A percentile compares a stretch with the other conserved stretches of the same genome.
phyloP scores from a whole-genome alignment of 2,329 filamentous ascomycete species.

The Fusarium humuli region DNA sequence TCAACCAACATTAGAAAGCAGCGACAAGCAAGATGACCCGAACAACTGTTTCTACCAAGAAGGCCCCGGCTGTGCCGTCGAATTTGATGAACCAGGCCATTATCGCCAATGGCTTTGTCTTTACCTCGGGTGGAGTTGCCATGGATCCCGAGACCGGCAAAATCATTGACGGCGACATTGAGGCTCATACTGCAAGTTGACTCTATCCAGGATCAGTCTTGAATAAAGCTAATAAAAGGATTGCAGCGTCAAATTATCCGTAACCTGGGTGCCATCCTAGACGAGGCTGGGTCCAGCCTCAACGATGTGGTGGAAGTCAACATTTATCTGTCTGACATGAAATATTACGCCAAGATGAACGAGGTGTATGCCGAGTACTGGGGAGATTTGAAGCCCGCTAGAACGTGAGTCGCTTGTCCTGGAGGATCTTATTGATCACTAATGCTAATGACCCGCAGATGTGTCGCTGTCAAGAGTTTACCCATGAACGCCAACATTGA shows the following conservation, averaged over 20 bases:
- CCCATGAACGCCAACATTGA: conserved; percentile 48
- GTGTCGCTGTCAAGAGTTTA: conserved; percentile 49
- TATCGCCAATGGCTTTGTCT: conserved; percentile 72
- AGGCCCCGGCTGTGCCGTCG: conserved; percentile 40
- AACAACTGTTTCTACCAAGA: conserved; percentile 39
- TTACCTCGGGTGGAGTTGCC: conserved; percentile 77
- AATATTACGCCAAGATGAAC: conserved; percentile 79
- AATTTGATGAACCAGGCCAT: conserved; percentile 46
- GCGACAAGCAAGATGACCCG: conserved; percentile 30
- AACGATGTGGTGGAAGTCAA: conserved; percentile 76
- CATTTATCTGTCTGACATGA: conserved; percentile 79
- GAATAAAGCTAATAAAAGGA: background rate
- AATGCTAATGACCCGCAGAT: conserved; percentile 35
- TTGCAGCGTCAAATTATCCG: conserved; percentile 69
- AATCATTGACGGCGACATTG: conserved; percentile 73
- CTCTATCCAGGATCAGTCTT: background rate
- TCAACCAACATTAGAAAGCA: too few species aligned
- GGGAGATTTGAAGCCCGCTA: conserved; percentile 57
- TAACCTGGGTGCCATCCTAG: conserved; percentile 76
- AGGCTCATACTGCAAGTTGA: conserved; percentile 64
- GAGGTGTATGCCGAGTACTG: conserved; percentile 77
- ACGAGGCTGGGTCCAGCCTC: conserved; percentile 73
- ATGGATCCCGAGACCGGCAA: conserved; percentile 66
- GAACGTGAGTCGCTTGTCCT: conserved; percentile 45
- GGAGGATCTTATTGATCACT: fast-evolving